Evolutionary conservation across 345 rosid genomes (phyloP), one percentile per base, ranked within the genome.

Genomic region (Brassica juncea): DNA sequence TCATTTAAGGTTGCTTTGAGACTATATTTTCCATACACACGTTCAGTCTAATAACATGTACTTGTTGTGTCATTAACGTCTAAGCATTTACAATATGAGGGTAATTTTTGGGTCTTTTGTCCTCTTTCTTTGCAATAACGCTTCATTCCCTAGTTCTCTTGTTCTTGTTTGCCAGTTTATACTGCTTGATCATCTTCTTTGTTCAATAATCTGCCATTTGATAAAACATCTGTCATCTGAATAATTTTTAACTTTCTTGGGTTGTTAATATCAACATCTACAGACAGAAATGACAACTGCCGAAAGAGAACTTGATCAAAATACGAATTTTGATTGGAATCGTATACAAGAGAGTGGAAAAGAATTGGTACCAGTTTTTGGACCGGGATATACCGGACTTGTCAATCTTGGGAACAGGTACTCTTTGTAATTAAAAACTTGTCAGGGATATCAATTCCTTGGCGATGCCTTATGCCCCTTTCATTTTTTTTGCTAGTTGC

Each of bases 261-360:
- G 73, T 75, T 78, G 71, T 79, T 68, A 55, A 65, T 30, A 35
- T 74, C 58, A 66, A 34, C 69, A 11, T 81, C 74, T 68, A 42
- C 86, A 96, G 98, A 96, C 98, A 67, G 98, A 96, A 87, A 91
- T 96, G 98, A 96, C 99, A 72, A 96, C 99, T 66, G 97, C 99
- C 12, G 99, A 96, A 83, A 90, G 89, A 84, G 99, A 96, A 89
- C 94, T 96, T 84, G 98, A 96, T 87, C 98, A 96, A 76, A 96
- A 96, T 78, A 87, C 94, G 60, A 93, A 93, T 83, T 93, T 88
- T 83, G 98, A 96, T 81, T 96, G 99, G 99, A 92, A 92, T 74
- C 96, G 98, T 66, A 96, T 96, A 75, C 98, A 93, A 88, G 99
- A 96, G 87, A 96, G 97, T 86, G 99, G 98, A 44, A 87, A 88